Percentiles rank a stretch among this genome's conserved stretches.
Conservation (phyloP, 2,329 filamentous ascomycete genomes). For the Alternaria panax region DNA sequence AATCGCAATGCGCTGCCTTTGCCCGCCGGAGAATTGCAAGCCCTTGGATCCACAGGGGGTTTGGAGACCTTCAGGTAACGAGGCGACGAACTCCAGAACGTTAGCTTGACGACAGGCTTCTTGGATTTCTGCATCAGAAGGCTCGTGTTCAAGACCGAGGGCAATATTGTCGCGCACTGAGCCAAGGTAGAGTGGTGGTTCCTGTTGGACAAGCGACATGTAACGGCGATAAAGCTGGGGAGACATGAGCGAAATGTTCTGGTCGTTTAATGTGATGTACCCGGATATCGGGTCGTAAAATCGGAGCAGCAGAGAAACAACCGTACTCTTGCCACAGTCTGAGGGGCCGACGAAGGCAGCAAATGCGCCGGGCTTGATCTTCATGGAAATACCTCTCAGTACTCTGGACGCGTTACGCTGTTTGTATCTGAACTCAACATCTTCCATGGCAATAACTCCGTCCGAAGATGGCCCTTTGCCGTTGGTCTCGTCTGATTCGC, state of each 20-base stretch:
- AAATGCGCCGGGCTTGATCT: constrained; percentile 58
- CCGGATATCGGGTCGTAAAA: constrained; percentile 84
- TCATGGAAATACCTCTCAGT: constrained; percentile 9
- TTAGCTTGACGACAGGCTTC: constrained; percentile 23
- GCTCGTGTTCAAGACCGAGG: not conserved
- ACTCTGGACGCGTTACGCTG: constrained; percentile 1
- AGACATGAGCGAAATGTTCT: constrained; percentile 58
- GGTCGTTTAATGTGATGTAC: constrained; percentile 78
- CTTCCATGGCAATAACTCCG: constrained; percentile 8
- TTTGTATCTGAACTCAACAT: constrained; percentile 8
- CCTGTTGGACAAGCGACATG: constrained; percentile 87
- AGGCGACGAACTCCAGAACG: constrained; percentile 42
- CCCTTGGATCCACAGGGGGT: constrained; percentile 37
- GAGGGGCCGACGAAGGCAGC: constrained; percentile 77
- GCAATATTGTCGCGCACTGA: constrained; percentile 84
- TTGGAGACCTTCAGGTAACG: constrained; percentile 38
- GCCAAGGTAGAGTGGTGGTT: constrained; percentile 90
- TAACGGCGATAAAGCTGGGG: constrained; percentile 69
- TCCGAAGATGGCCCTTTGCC: not conserved
- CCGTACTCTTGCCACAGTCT: constrained; percentile 91
- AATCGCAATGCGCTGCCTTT: constrained; percentile 79
- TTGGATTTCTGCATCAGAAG: not conserved
- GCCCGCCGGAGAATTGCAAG: constrained; percentile 76
- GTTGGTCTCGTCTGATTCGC: constrained; percentile 27
- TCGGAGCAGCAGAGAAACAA: constrained; percentile 84